Conservation (phyloP, 31 red algal species). For the Bonnemaisonia californica region DNA sequence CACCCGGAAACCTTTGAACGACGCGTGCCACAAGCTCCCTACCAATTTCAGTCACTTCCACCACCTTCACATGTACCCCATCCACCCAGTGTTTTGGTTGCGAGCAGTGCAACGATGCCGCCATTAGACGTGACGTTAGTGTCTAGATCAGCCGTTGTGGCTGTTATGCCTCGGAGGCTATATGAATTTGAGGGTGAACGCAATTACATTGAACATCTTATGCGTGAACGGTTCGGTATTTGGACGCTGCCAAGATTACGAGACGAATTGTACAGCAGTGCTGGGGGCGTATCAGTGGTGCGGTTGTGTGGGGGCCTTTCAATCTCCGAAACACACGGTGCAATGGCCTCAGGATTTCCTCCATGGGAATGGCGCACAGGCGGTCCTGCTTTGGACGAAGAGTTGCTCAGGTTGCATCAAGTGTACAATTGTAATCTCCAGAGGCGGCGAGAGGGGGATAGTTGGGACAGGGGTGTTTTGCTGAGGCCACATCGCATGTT, state of each 20-base stretch:
- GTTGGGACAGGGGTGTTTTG: slow-evolving; percentile 5
- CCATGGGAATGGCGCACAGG: slow-evolving; percentile 42
- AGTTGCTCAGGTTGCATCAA: slow-evolving; percentile 39
- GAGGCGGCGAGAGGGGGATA: not conserved
- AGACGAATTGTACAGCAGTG: slow-evolving; percentile 16
- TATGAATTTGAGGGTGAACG: slow-evolving; percentile 18
- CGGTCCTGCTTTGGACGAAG: slow-evolving; percentile 30
- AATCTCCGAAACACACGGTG: slow-evolving; percentile 38
- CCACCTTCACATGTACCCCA: slow-evolving; percentile 79
- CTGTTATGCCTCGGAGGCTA: slow-evolving; percentile 45
- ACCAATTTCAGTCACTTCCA: slow-evolving; percentile 74
- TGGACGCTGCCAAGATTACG: slow-evolving; percentile 38
- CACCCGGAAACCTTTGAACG: slow-evolving; percentile 97
- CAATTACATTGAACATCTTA: slow-evolving; percentile 7
- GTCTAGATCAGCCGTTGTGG: slow-evolving; percentile 51
- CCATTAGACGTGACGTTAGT: slow-evolving; percentile 64
- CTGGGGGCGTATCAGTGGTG: slow-evolving; percentile 22
- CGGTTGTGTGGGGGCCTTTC: slow-evolving; percentile 56
- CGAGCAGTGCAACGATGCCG: slow-evolving; percentile 35
- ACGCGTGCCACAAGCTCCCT: slow-evolving; percentile 75
- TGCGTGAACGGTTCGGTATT: slow-evolving; percentile 34
- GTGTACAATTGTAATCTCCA: slow-evolving; percentile 33
- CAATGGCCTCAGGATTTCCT: slow-evolving; percentile 7
- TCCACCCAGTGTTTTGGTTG: slow-evolving; percentile 76
- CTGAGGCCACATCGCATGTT: slow-evolving; percentile 42